Evolutionary conservation across 1,284 basidiomycete genomes (phyloP).

Genomic region (Leccinum griseonigrum): DNA sequence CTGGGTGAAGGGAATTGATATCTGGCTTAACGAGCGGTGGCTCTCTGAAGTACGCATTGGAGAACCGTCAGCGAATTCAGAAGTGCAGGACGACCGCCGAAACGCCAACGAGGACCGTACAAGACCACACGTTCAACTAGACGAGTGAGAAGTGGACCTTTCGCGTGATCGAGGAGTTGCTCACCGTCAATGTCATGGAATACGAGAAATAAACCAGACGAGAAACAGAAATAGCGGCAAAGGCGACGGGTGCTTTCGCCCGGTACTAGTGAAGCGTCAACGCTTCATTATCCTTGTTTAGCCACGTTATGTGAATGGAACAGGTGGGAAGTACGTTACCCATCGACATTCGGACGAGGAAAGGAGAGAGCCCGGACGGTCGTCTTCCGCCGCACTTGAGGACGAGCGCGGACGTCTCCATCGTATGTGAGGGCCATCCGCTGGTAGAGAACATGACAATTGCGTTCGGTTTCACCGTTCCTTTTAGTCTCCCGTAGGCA

Average conservation of each 20-base stretch:
- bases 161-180: conserved; percentile 19
- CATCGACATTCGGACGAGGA: conserved; percentile 81
- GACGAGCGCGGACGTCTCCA: conserved; percentile 20
- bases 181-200: conserved; percentile 82
- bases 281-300: conserved; percentile 43
- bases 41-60: conserved; percentile 84
- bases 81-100: conserved; percentile 74
- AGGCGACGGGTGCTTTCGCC: conserved; percentile 66
- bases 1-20: conserved; percentile 80
- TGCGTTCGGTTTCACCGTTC: not conserved
- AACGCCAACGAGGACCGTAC: conserved; percentile 71
- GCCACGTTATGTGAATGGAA: conserved; percentile 1
- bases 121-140: conserved; percentile 86
- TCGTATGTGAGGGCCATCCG: conserved; percentile 9
- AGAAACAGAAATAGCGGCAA: conserved; percentile 80
- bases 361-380: conserved; percentile 46
- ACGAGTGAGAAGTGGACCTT: conserved; percentile 2
- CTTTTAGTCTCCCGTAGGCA: not conserved
- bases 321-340: conserved; percentile 46
- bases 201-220: conserved; percentile 80
- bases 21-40: conserved; percentile 78
- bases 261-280: conserved; percentile 69
- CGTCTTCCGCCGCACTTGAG: conserved; percentile 36
- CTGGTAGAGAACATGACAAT: not conserved
- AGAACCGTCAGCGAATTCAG: conserved; percentile 80